Evolutionary conservation across 768 basidiomycete genomes (phyloP), one percentile per base, ranked within the genome.

Genomic region (Neoboletus subvelutipes): DNA sequence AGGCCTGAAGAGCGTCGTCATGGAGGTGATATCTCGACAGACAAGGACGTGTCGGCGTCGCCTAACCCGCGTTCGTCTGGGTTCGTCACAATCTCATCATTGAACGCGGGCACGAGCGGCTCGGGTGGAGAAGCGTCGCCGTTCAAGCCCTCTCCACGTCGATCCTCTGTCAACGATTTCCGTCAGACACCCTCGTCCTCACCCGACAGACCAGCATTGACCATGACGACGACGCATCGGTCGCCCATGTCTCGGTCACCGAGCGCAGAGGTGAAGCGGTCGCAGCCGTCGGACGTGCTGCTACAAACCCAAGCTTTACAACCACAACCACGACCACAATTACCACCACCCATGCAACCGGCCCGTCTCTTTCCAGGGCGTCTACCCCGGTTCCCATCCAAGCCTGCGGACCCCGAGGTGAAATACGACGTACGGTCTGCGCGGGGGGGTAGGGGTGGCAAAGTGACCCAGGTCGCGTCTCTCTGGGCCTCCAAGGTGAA

Each of bases 1-100:
- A 46, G 52, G 17, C 28, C 31, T 5, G 47, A 45, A n/a, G 61
- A 57, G 13, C 29, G 7, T 36, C 57, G 50, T 52, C 51, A 37
- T 43, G 47, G 56, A 31, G 41, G 50, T 39, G 39, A 50, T 28
- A 26, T 51, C 39, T 47, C 55, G 10, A 51, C 34, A 4, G 61
- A 64, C 48, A 62, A 59, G 45, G 61, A 64, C 31, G 57, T 68
- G 41, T 73, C 74, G 29, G 71, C 76, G 10, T 69, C 76, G 0
- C 87, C 88, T 1, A 85, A 90, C 67, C 86, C 87, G 28, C 83
- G 88, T 3, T 90, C 88, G 2, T 89, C 87, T 50, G 89, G 88
- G 1, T 91, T 91, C 63, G 77, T 89, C 20, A 83, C 88, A 0
- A 80, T 90, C 13, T 77, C 80, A 6, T 81, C 82, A 0, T 75